Conservation (phyloP, 805 yeast species). For the Lipomyces chichibuensis region DNA sequence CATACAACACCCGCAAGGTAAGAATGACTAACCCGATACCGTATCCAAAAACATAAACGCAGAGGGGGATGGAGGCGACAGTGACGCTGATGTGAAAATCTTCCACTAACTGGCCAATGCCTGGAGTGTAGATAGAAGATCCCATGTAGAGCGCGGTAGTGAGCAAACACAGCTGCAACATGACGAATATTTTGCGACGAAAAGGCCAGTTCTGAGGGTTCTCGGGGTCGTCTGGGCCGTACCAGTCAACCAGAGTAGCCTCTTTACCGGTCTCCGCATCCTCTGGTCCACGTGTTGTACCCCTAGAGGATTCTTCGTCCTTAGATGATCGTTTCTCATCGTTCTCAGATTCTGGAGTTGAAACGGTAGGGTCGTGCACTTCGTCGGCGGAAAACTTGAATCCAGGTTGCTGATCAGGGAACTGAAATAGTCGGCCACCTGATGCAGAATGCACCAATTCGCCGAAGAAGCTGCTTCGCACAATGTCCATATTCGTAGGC, state of each 20-base stretch:
- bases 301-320: neutral
- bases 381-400: constrained; percentile 11
- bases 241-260: neutral
- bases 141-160: constrained; percentile 60
- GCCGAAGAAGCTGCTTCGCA: constrained; percentile 13
- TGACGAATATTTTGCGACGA: constrained; percentile 47
- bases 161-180: constrained; percentile 50
- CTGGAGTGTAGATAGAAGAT: constrained; percentile 60
- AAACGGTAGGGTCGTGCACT: neutral
- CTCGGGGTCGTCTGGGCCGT: constrained; percentile 31
- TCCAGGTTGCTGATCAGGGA: constrained; percentile 24
- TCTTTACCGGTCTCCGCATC: neutral
- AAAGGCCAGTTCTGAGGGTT: constrained; percentile 61
- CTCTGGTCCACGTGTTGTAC: neutral
- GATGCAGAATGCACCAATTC: constrained; percentile 23
- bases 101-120: constrained; percentile 49
- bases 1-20: neutral
- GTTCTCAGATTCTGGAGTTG: neutral
- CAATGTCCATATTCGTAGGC: constrained; percentile 1
- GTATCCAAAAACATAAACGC: constrained; percentile 62
- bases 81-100: constrained; percentile 53
- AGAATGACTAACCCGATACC: constrained; percentile 45
- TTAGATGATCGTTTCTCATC: constrained; percentile 1
- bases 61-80: constrained; percentile 55
- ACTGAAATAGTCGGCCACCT: constrained; percentile 21